Base-by-base conservation (phyloP, 176 grass and related monocot species). In the Cocos nucifera region DNA sequence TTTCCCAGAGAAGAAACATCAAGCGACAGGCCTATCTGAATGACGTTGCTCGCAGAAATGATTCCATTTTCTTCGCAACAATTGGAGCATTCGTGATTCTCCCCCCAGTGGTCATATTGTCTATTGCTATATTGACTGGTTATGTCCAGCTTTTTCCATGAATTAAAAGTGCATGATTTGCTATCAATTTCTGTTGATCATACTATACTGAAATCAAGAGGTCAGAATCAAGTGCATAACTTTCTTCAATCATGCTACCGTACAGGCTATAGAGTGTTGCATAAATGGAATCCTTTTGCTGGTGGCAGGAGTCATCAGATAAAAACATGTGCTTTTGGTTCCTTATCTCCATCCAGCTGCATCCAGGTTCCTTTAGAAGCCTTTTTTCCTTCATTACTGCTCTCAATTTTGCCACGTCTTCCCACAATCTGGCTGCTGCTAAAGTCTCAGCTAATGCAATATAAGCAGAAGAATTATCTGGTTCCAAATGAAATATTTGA, bases 1-100 rank as follows among this genome's bases (percentile, higher is more conserved):
- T 92, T 35, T 83, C 88, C 4, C 85, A 86, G 72, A 82, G 59
- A 66, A 85, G 94, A 78, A 98, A 98, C 72, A 89, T 93, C 78
- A 93, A 86, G 77, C 78, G 88, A 72, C 94, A 98, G 50, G 76
- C 84, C 9, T 35, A 90, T 58, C 84, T 98, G 22, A 89, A 78
- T 64, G 80, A 92, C 76, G 94, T 86, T 14, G 56, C 69, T 62
- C 72, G 71, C 44, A 62, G 84, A 50, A 92, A 98, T 1, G 88
- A 98, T 54, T 98, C 93, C 0, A 59, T 81, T 56, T 98, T 98
- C 85, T 86, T 98, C 17, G 85, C 94, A 1, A 74, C 85, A 0
- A 69, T 98, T 7, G 88, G 94, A 0, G 79, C 82, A 7, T 98
- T 93, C 32, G 84, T 98, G 49, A 80, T 93, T 17, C 75, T 86